A percentile compares a stretch with the other conserved stretches of the same genome.
Evolutionary conservation across 1,284 basidiomycete genomes (phyloP).

Genomic region (Pseudozyma thailandica): DNA sequence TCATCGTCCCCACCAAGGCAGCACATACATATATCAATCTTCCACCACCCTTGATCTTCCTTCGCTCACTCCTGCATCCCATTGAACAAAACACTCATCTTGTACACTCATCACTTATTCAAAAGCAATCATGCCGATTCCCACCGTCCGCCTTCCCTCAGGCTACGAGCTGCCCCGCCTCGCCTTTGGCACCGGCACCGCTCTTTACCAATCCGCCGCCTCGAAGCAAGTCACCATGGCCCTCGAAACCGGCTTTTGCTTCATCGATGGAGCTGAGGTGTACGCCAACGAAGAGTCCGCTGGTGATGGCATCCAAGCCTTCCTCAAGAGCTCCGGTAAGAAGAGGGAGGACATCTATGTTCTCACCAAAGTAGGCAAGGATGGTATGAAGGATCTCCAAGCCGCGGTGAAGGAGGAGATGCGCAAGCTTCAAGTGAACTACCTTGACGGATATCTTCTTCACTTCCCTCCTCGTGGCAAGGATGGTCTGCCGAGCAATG

Average conservation of each 20-base stretch:
- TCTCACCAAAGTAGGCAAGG: constrained; percentile 41
- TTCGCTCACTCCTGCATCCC: not conserved
- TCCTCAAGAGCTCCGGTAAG: constrained; percentile 26
- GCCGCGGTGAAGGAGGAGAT: constrained; percentile 38
- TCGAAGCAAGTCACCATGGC: constrained; percentile 39
- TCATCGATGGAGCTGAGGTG: constrained; percentile 49
- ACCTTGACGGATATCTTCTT: constrained; percentile 50
- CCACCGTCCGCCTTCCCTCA: constrained; percentile 33
- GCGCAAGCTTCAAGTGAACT: constrained; percentile 34
- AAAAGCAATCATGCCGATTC: constrained; percentile 30
- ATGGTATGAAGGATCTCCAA: constrained; percentile 35
- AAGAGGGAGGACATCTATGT: constrained; percentile 42
- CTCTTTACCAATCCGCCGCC: constrained; percentile 33
- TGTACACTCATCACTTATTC: too few species aligned
- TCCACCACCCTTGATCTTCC: not conserved
- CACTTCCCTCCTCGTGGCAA: constrained; percentile 55
- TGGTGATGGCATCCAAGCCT: constrained; percentile 38
- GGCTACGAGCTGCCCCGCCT: constrained; percentile 48
- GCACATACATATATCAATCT: not conserved
- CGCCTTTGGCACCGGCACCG: constrained; percentile 52
- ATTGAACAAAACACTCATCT: not conserved
- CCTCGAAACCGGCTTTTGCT: constrained; percentile 44
- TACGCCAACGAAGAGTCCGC: constrained; percentile 46
- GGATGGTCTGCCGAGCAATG: constrained; percentile 47
- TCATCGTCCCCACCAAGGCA: too few species aligned